phyloP scores from a whole-genome alignment of 2,329 filamentous ascomycete genomes.

The Arthrobotrys megalospora region DNA sequence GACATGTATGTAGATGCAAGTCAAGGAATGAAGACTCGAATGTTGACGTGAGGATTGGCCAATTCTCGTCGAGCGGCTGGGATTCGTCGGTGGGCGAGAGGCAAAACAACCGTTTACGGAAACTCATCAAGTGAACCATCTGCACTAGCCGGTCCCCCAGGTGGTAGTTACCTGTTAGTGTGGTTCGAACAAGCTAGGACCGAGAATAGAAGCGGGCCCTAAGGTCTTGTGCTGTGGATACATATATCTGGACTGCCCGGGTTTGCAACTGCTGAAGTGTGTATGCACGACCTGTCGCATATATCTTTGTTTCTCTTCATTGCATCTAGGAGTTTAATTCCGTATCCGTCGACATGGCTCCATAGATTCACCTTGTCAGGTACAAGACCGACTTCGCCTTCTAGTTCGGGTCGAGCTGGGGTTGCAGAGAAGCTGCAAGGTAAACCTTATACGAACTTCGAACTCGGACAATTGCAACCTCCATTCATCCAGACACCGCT shows the following conservation, averaged over 20 bases:
- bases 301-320: constrained; percentile 28
- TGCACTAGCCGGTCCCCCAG: constrained; percentile 34
- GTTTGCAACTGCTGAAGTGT: constrained; percentile 36
- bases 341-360: constrained; percentile 51
- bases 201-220: constrained; percentile 53
- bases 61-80: constrained; percentile 48
- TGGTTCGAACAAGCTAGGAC: constrained; percentile 39
- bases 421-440: constrained; percentile 31
- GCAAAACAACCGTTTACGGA: constrained; percentile 62
- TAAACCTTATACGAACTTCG: constrained; percentile 53
- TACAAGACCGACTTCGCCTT: constrained; percentile 47
- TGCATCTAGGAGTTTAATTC: constrained; percentile 47
- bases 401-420: constrained; percentile 55
- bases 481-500: neutral
- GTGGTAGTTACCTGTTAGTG: constrained; percentile 35
- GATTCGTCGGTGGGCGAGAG: constrained; percentile 48
- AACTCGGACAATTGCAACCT: constrained; percentile 11
- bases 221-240: constrained; percentile 49
- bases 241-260: constrained; percentile 60
- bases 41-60: constrained; percentile 56
- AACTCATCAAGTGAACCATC: constrained; percentile 58
- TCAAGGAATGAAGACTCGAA: constrained; percentile 14
- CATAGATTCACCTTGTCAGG: constrained; percentile 51
- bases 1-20: constrained; percentile 42
- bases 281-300: constrained; percentile 27